Conservation (phyloP, 805 yeast species). For the Candida maris region DNA sequence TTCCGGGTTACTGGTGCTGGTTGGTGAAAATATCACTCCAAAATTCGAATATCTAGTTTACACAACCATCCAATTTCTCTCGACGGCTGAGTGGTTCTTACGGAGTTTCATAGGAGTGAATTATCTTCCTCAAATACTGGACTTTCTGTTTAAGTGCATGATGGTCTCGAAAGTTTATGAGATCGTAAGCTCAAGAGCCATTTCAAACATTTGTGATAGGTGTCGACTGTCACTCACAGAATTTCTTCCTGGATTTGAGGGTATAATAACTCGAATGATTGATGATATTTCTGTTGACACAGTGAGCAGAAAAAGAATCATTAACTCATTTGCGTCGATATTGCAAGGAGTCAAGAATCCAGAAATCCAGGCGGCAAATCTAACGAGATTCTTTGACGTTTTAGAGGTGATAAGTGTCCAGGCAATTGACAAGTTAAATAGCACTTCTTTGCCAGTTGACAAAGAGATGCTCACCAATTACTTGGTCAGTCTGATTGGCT, state of each 20-base stretch:
- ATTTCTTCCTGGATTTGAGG: conserved; percentile 47
- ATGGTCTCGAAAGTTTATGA: conserved; percentile 26
- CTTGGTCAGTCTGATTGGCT: conserved; percentile 52
- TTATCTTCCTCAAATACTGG: conserved; percentile 50
- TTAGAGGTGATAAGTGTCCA: conserved; percentile 19
- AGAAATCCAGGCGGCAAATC: conserved; percentile 34
- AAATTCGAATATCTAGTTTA: conserved; percentile 33
- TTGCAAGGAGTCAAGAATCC: conserved; percentile 54
- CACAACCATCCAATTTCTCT: conserved; percentile 54
- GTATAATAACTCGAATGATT: conserved; percentile 45
- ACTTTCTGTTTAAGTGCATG: conserved; percentile 40
- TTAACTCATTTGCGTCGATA: conserved; percentile 60
- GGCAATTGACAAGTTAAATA: conserved; percentile 11
- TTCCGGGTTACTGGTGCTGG: conserved; percentile 26
- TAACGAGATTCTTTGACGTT: conserved; percentile 22
- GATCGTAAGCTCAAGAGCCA: conserved; percentile 49
- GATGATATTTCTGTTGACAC: conserved; percentile 36
- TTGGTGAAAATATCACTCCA: conserved; percentile 9
- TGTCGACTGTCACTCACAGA: conserved; percentile 41
- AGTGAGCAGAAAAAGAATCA: conserved; percentile 54
- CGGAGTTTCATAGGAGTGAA: conserved; percentile 40
- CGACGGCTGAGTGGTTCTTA: conserved; percentile 60
- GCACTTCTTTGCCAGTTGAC: conserved; percentile 11
- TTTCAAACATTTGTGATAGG: conserved; percentile 54
- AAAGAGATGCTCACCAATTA: conserved; percentile 39